Evolutionary conservation across 176 grass and related monocot genomes (phyloP).

Genomic region (Avena atlantica): DNA sequence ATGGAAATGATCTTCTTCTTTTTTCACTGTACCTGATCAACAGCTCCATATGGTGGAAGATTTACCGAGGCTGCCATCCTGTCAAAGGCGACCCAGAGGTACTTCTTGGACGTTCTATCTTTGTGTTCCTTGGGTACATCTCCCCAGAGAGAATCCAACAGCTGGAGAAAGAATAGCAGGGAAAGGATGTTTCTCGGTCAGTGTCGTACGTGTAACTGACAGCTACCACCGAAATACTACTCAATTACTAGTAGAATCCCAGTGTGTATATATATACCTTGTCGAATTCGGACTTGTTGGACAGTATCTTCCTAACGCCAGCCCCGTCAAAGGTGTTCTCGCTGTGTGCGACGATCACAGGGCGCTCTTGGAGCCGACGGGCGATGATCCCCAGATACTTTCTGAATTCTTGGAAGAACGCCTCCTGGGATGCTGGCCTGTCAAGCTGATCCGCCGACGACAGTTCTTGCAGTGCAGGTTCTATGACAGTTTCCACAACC

Average conservation of each 20-base stretch:
- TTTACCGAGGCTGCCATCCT: slow-evolving; percentile 57
- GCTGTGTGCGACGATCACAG: slow-evolving; percentile 78
- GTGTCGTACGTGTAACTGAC: background rate
- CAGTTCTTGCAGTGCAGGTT: slow-evolving; percentile 59
- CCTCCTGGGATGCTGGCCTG: slow-evolving; percentile 56
- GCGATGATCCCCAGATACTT: slow-evolving; percentile 51
- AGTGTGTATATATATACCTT: background rate
- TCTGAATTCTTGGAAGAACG: slow-evolving; percentile 69
- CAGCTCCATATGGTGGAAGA: slow-evolving; percentile 77
- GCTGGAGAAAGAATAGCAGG: slow-evolving; percentile 34
- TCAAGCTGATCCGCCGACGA: slow-evolving; percentile 48
- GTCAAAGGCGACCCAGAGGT: slow-evolving; percentile 63
- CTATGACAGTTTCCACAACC: slow-evolving; percentile 67
- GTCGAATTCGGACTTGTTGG: slow-evolving; percentile 66
- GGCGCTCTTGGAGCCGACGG: slow-evolving; percentile 58
- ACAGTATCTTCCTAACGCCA: slow-evolving; percentile 62
- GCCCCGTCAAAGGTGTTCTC: slow-evolving; percentile 94
- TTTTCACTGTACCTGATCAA: slow-evolving; percentile 56
- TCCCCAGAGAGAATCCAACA: slow-evolving; percentile 72
- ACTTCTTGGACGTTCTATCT: slow-evolving; percentile 56
- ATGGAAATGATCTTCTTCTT: background rate
- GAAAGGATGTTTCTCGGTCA: background rate
- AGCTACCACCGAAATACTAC: background rate
- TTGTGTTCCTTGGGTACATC: slow-evolving; percentile 63
- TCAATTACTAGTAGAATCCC: background rate